Evolutionary conservation across 805 yeast genomes (phyloP).

Genomic region (Ogataea pignaliae): DNA sequence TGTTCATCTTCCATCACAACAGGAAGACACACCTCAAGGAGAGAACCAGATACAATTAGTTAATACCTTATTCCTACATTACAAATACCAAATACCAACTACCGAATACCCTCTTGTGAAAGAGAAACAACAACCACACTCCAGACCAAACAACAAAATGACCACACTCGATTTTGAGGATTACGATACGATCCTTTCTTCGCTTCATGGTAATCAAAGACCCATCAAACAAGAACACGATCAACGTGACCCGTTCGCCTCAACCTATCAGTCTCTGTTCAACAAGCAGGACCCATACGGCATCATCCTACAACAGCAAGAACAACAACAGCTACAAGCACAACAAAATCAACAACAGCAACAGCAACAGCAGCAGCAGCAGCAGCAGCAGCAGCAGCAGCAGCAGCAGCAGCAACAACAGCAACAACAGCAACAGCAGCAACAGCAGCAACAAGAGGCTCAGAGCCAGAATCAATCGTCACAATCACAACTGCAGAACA

Average conservation of each 20-base stretch:
- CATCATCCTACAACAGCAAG: constrained; percentile 6
- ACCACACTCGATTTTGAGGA: constrained; percentile 28
- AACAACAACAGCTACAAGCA: constrained; percentile 4
- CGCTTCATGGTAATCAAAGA: constrained; percentile 11
- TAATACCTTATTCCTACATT: too few species aligned
- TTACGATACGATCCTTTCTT: constrained; percentile 27
- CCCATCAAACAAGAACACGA: constrained; percentile 1
- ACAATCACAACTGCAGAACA: background rate
- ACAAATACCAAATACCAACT: too few species aligned
- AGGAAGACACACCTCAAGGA: too few species aligned
- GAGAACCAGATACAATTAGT: too few species aligned
- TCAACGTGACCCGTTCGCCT: background rate
- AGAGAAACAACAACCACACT: too few species aligned
- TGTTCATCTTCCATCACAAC: too few species aligned
- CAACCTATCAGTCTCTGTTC: background rate
- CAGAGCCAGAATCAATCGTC: too few species aligned
- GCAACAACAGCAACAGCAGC: too few species aligned
- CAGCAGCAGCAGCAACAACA: constrained; percentile 2
- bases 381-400: constrained; percentile 2
- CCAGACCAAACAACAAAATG: constrained; percentile 9
- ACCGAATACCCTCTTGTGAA: too few species aligned
- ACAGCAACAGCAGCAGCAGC: constrained; percentile 7
- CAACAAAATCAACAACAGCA: constrained; percentile 3
- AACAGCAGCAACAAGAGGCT: too few species aligned
- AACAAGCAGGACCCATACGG: constrained; percentile 5